A percentile compares a stretch with the other conserved stretches of the same genome.
Conservation (phyloP, 192 early-diverging fungal species). For the Lobulomyces angularis region DNA sequence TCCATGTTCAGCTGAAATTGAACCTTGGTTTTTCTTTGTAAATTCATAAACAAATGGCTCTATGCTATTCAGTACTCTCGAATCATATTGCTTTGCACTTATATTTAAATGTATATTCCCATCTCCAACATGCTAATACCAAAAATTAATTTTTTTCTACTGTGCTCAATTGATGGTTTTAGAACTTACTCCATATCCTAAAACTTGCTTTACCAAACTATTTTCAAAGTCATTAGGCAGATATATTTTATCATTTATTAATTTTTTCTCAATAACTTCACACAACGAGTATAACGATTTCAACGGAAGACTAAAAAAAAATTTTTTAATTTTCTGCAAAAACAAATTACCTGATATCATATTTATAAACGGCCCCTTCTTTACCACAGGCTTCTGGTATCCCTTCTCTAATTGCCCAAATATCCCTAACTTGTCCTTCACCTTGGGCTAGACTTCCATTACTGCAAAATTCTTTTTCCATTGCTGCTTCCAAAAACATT, state of each 20-base stretch:
- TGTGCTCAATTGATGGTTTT: too few relatives aligned
- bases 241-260: too few relatives aligned
- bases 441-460: conserved; percentile 91
- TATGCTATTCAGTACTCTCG: conserved; percentile 50
- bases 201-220: too few relatives aligned
- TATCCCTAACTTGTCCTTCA: conserved; percentile 56
- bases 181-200: too few relatives aligned
- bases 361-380: conserved; percentile 85
- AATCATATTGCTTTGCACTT: conserved; percentile 47
- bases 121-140: conserved; percentile 96
- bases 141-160: conserved; percentile 45
- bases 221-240: too few relatives aligned
- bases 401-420: conserved; percentile 90
- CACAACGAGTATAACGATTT: too few relatives aligned
- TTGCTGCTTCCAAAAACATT: conserved; percentile 59
- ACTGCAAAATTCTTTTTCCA: conserved; percentile 53
- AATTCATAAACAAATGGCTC: conserved; percentile 87
- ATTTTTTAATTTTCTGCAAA: too few relatives aligned
- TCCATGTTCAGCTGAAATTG: conserved; percentile 81
- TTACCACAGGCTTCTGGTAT: conserved; percentile 85
- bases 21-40: conserved; percentile 42
- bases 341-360: conserved; percentile 55
- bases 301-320: too few relatives aligned
- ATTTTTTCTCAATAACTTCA: too few relatives aligned
- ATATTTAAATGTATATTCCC: conserved; percentile 93